Conservation (phyloP, 2,329 filamentous ascomycete species). For the Beauveria sp. region DNA sequence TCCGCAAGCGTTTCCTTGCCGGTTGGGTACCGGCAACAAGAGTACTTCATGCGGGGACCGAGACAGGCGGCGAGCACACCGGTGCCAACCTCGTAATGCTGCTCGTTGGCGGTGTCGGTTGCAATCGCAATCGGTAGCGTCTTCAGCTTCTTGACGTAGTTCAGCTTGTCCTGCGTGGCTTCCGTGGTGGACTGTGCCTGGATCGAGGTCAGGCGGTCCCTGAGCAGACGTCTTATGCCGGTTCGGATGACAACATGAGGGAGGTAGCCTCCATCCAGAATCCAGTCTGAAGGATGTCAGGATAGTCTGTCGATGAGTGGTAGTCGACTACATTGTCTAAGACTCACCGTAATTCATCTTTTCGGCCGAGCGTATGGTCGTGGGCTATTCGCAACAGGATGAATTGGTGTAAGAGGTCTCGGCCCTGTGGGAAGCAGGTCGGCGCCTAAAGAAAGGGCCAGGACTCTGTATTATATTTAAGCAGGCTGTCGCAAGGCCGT, state of each 20-base stretch:
- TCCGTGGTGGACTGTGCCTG: constrained; percentile 42
- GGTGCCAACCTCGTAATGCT: constrained; percentile 67
- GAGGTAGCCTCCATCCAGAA: constrained; percentile 59
- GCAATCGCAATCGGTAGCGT: constrained; percentile 60
- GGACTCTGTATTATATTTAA: neutral
- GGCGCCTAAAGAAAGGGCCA: neutral
- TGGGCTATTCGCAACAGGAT: too few species aligned
- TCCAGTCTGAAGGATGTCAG: constrained; percentile 32
- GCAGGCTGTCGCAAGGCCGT: neutral
- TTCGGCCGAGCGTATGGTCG: neutral
- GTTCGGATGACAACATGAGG: constrained; percentile 54
- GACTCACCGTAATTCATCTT: constrained; percentile 6
- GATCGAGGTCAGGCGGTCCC: constrained; percentile 50
- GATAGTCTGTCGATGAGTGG: neutral
- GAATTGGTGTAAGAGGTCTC: neutral
- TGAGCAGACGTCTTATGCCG: constrained; percentile 59
- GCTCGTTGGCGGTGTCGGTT: constrained; percentile 55
- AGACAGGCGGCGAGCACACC: constrained; percentile 53
- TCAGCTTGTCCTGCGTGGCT: constrained; percentile 53
- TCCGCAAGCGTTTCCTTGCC: constrained; percentile 55
- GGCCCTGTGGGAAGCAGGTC: too few species aligned
- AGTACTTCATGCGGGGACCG: constrained; percentile 67
- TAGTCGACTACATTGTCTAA: too few species aligned
- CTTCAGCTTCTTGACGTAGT: constrained; percentile 52
- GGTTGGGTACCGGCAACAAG: constrained; percentile 56